These are phyloP conservation scores for Rheum nobile DNA, from an alignment of 148 eudicot genomes.

Conservation along the genomic window DNA sequence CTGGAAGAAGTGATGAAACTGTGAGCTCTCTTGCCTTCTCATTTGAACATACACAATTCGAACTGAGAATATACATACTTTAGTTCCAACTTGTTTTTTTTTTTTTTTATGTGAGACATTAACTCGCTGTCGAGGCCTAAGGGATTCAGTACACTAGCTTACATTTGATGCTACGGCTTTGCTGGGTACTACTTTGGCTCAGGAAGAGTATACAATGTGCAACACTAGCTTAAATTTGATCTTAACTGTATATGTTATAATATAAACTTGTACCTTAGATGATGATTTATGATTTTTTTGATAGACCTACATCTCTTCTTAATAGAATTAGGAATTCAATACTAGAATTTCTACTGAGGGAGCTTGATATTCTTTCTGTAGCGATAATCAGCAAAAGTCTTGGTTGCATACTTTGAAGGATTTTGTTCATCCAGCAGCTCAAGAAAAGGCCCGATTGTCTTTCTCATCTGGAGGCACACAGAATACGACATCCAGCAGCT, in stretches of 20 bases:
- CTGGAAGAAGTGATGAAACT: conserved; percentile 90
- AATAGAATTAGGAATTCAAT: not conserved
- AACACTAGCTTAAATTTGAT: no score
- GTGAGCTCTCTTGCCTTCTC: conserved; percentile 24
- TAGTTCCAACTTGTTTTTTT: not conserved
- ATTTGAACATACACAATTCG: not conserved
- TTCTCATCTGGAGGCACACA: conserved; percentile 27
- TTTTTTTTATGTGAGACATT: no score
- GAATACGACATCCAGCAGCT: no score
- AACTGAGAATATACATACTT: not conserved
- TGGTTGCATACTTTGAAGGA: conserved; percentile 25
- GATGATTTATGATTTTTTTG: no score
- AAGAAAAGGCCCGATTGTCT: conserved; percentile 23
- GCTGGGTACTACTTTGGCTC: no score
- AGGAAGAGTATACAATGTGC: no score
- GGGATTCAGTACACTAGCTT: no score
- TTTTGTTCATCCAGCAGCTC: conserved; percentile 16
- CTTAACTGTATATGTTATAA: no score
- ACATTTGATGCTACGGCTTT: no score
- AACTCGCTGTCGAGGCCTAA: no score
- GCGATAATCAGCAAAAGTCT: conserved; percentile 31
- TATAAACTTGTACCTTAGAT: no score
- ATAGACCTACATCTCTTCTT: no score
- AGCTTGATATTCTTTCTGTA: conserved; percentile 32
- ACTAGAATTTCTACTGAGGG: conserved; percentile 13